Evolutionary conservation across 371 early-diverging fungal species (phyloP), one percentile per base, ranked within the genome.

Genomic region (Phascolomyces articulosus): DNA sequence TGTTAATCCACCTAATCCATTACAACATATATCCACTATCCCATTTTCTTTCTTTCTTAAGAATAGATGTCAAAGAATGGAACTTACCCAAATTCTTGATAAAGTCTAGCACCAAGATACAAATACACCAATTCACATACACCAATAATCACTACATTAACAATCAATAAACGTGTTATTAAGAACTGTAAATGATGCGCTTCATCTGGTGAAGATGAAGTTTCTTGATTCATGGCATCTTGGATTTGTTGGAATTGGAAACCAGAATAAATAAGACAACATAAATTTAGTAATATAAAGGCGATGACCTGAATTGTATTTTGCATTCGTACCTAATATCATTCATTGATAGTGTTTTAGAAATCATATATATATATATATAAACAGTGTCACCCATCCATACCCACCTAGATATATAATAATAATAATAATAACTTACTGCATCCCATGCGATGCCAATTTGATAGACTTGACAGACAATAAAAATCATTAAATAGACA

Each of bases 291-390:
- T 41, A 91, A 56, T 40, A 95, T 79, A 65, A 93, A 89, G 4
- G 90, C 92, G 65, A 95, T 89, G 38, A 95, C 84, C 73, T 96
- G 95, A 63, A 96, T 93, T 1, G 93, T 95, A 76, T 96, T 96
- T 74, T 91, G 85, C 49, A 87, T 83, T 40, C 85, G 87, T 4
- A 92, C 83, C 93, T 93, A 77, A 28, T 4, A 20, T 49, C 28
- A n/a, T n/a, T n/a, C n/a, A n/a, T n/a, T n/a, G n/a, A n/a, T n/a
- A n/a, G n/a, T n/a, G n/a, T n/a, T n/a, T n/a, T n/a, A n/a, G n/a
- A n/a, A n/a, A n/a, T n/a, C n/a, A n/a, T n/a, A n/a, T n/a, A n/a
- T n/a, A n/a, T n/a, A n/a, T n/a, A n/a, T n/a, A n/a, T n/a, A n/a
- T n/a, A n/a, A n/a, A n/a, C n/a, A n/a, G n/a, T n/a, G n/a, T n/a